A percentile compares a stretch with the other conserved stretches of the same genome.
Conservation (phyloP, 352 stramenopile species). For the Phytophthora lateralis region DNA sequence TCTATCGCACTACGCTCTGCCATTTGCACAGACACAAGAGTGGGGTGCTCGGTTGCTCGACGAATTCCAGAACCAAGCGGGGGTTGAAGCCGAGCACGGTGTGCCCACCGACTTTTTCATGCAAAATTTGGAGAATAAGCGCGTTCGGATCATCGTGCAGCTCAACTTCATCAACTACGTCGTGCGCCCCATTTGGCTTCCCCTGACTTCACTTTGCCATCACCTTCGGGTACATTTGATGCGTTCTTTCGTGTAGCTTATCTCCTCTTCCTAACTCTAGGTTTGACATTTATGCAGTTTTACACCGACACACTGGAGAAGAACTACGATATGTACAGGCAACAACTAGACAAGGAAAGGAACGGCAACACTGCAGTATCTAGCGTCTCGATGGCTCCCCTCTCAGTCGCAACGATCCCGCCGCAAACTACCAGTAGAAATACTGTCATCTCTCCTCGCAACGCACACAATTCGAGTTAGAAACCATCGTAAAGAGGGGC, state of each 20-base stretch:
- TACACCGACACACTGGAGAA: slow-evolving; percentile 71
- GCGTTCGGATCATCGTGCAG: slow-evolving; percentile 64
- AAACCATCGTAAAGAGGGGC: slow-evolving; percentile 1
- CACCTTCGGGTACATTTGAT: slow-evolving; percentile 51
- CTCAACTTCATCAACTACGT: slow-evolving; percentile 84
- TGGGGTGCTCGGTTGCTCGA: slow-evolving; percentile 68
- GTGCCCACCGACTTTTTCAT: slow-evolving; percentile 76
- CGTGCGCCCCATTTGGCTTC: slow-evolving; percentile 71
- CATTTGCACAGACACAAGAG: slow-evolving; percentile 48
- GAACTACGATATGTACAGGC: slow-evolving; percentile 66
- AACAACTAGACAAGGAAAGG: slow-evolving; percentile 45
- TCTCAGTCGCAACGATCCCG: slow-evolving; percentile 5
- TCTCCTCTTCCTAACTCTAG: slow-evolving; percentile 3
- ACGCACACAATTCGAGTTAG: slow-evolving; percentile 3
- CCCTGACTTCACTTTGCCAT: slow-evolving; percentile 61
- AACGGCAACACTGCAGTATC: neutral
- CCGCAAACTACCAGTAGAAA: slow-evolving; percentile 21
- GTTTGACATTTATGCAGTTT: slow-evolving; percentile 33
- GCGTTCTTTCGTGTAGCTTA: neutral
- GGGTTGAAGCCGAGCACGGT: slow-evolving; percentile 52
- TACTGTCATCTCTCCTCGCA: slow-evolving; percentile 10
- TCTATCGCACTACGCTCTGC: slow-evolving; percentile 63
- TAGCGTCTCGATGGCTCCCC: slow-evolving; percentile 3
- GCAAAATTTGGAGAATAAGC: slow-evolving; percentile 58
- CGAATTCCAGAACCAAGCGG: slow-evolving; percentile 77